phyloP scores from a whole-genome alignment of 1,284 basidiomycete genomes.

The Malassezia arunalokei region DNA sequence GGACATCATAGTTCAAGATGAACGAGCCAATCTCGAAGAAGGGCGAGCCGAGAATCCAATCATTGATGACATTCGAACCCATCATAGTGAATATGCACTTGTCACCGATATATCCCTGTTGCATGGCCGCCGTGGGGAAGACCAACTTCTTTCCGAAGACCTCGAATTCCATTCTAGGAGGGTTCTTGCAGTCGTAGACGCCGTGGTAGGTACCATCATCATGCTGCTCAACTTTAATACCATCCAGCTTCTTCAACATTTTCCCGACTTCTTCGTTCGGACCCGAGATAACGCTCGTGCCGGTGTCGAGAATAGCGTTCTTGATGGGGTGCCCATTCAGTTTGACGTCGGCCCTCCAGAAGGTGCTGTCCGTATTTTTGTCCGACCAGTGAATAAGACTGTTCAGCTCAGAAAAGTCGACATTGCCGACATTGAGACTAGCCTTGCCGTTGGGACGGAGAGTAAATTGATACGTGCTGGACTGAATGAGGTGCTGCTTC shows the following conservation, averaged over 20 bases:
- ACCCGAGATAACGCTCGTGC: conserved; percentile 49
- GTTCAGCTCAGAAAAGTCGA: conserved; percentile 26
- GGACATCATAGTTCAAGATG: conserved; percentile 47
- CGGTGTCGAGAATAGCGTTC: conserved; percentile 53
- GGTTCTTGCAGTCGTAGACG: conserved; percentile 27
- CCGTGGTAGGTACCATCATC: conserved; percentile 42
- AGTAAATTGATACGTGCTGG: conserved; percentile 50
- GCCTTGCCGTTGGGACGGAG: conserved; percentile 49
- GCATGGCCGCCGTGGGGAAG: conserved; percentile 19
- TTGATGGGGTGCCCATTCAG: conserved; percentile 30
- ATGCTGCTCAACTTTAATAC: conserved; percentile 32
- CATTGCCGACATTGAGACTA: conserved; percentile 54
- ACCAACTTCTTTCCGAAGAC: conserved; percentile 36
- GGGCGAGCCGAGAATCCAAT: conserved; percentile 48
- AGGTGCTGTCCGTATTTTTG: conserved; percentile 37
- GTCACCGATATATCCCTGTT: conserved; percentile 28
- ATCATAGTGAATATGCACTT: conserved; percentile 36
- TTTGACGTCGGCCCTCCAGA: conserved; percentile 37
- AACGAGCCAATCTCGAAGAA: conserved; percentile 37
- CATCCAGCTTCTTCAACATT: conserved; percentile 51
- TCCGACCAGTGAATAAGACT: conserved; percentile 47
- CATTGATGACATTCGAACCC: conserved; percentile 32
- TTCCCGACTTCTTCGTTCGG: conserved; percentile 39
- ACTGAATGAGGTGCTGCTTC: conserved; percentile 20
- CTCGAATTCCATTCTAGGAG: conserved; percentile 42